Evolutionary conservation across 257 asterid genomes (phyloP), one percentile per base, ranked within the genome.

Genomic region (Solanum paucissectum): DNA sequence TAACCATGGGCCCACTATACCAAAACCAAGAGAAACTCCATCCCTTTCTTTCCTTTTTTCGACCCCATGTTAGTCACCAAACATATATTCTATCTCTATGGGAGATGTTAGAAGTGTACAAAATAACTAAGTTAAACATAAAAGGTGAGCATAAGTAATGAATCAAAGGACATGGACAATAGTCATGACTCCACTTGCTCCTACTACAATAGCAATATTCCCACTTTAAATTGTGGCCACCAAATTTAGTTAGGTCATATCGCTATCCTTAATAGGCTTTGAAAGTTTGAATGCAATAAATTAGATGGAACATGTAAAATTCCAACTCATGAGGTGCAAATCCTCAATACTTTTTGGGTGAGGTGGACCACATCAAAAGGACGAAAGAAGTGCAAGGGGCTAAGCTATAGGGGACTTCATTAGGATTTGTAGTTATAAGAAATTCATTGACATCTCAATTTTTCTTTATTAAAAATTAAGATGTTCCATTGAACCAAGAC

Each of bases 191-290:
- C 69, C 44, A 82, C 86, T 81, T 64, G 66, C 64, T 88, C 89
- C 88, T 89, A 89, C 89, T 89, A 88, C 89, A 91, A 40, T 40
- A 40, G 27, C 40, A 8, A 33, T 72, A 27, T 46, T 29, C 29
- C 55, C 46, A 11, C 89, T 64, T 90, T 74, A 83, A 58, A 75
- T 87, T 33, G 34, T 77, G 83, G 42, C 91, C 93, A 91, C 90
- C 76, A 79, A 49, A 38, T 87, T 29, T 29, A 84, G 23, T 84
- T 49, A 83, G 89, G 87, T 38, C 91, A 44, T 82, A 72, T 83
- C 90, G 58, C 87, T 77, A 83, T 82, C 89, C 44, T 73, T 5
- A 3, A 73, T 73, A 20, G 9, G 3, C 12, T 73, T 34, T 36
- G 29, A 34, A 73, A 12, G 1, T 5, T 73, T 36, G 16, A 34